These are phyloP conservation scores for Solanum aculeatissimum DNA, from an alignment of 305 asterid genomes.

Conservation along the genomic window DNA sequence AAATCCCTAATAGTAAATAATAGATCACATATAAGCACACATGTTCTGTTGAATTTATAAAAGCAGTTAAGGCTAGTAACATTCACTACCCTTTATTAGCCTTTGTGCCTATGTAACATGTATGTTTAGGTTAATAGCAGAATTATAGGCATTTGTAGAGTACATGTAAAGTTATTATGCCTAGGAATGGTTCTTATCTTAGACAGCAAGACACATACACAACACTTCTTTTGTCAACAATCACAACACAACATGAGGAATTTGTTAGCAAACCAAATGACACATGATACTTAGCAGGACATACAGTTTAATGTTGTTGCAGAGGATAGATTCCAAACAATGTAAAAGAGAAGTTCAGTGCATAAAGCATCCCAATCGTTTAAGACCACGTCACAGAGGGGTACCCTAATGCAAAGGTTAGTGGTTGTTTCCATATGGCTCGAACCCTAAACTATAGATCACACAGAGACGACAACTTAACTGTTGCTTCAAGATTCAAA, in stretches of 20 bases:
- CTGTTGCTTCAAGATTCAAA: not conserved
- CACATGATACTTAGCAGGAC: not conserved
- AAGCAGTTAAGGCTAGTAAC: not conserved
- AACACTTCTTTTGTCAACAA: not conserved
- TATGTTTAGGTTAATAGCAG: not conserved
- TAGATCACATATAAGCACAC: not conserved
- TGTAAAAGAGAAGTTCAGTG: not conserved
- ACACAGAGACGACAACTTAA: not conserved
- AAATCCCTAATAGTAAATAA: not conserved
- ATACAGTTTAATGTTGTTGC: not conserved
- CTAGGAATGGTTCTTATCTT: not conserved
- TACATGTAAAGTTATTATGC: not conserved
- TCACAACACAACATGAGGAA: not conserved
- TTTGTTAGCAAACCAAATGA: not conserved
- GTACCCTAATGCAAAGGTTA: not conserved
- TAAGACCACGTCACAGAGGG: not conserved
- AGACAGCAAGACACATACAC: not conserved
- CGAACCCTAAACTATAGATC: not conserved
- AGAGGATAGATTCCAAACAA: not conserved
- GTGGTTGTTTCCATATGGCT: not conserved
- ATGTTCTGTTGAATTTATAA: not conserved
- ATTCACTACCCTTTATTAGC: not conserved
- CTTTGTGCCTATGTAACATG: not conserved
- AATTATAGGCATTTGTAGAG: not conserved
- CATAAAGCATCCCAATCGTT: not conserved